A percentile compares a stretch with the other conserved stretches of the same genome.
These are phyloP conservation scores for Ammopiptanthus mongolicus DNA, from an alignment of 306 rosid species.

Conservation along the genomic window DNA sequence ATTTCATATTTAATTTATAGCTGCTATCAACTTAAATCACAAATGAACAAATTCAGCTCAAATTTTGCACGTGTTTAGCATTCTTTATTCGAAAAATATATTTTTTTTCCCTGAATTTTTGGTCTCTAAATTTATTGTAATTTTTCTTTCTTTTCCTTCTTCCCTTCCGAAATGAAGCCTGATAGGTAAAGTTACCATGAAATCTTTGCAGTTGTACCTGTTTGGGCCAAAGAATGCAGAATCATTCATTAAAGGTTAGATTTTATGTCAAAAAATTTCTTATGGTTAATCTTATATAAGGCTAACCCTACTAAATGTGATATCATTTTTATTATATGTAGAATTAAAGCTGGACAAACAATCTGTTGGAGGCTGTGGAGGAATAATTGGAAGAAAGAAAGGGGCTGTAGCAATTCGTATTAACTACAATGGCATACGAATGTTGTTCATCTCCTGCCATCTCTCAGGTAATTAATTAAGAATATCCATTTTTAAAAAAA, in stretches of 20 bases:
- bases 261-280: background rate
- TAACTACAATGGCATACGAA: slow-evolving; percentile 53
- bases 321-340: background rate
- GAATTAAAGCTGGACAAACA: slow-evolving; percentile 55
- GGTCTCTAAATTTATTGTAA: background rate
- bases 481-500: no score
- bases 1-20: no score
- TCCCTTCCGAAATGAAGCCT: slow-evolving; percentile 39
- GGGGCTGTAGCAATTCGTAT: slow-evolving; percentile 71
- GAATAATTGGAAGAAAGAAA: slow-evolving; percentile 70
- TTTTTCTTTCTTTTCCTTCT: background rate
- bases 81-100: background rate
- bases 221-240: slow-evolving; percentile 56
- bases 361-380: slow-evolving; percentile 60
- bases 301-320: background rate
- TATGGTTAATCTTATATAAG: background rate
- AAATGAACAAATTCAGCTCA: no score
- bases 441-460: slow-evolving; percentile 73
- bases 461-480: slow-evolving; percentile 53
- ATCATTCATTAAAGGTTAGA: slow-evolving; percentile 44
- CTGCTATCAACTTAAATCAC: no score
- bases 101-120: background rate
- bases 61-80: no score
- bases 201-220: slow-evolving; percentile 72
- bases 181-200: slow-evolving; percentile 63